Evolutionary conservation across 2,329 filamentous ascomycete species (phyloP).

Genomic region (Paecilomyces sp.): DNA sequence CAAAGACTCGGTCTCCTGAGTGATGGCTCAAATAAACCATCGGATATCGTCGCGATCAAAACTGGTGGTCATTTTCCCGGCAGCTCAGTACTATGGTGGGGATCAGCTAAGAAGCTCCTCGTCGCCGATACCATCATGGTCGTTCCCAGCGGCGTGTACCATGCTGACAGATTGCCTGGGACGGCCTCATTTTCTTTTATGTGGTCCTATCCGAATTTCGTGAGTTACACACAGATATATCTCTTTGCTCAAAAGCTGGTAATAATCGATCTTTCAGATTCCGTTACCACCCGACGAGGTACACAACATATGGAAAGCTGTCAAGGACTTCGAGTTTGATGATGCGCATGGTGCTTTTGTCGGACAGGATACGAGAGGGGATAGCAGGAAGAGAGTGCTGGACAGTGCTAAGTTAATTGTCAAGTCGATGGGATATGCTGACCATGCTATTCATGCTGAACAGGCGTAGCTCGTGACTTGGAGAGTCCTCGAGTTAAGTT

Average conservation of each 20-base stretch:
- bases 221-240: slow-evolving; percentile 10
- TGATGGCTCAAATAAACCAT: slow-evolving; percentile 5
- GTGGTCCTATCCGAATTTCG: slow-evolving; percentile 66
- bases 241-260: neutral
- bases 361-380: slow-evolving; percentile 53
- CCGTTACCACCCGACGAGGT: slow-evolving; percentile 60
- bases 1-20: slow-evolving; percentile 31
- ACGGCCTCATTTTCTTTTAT: slow-evolving; percentile 59
- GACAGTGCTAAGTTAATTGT: slow-evolving; percentile 73
- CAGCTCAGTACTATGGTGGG: slow-evolving; percentile 59
- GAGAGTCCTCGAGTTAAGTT: neutral
- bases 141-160: slow-evolving; percentile 44
- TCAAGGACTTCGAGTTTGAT: slow-evolving; percentile 56
- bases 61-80: slow-evolving; percentile 76
- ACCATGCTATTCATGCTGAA: slow-evolving; percentile 24
- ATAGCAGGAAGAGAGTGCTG: slow-evolving; percentile 59
- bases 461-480: neutral
- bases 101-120: slow-evolving; percentile 55
- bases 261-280: slow-evolving; percentile 41
- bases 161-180: slow-evolving; percentile 28
- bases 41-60: slow-evolving; percentile 57
- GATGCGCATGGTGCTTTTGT: slow-evolving; percentile 63
- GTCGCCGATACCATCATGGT: slow-evolving; percentile 72
- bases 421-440: slow-evolving; percentile 29
- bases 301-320: slow-evolving; percentile 60